phyloP scores from a whole-genome alignment of 306 rosid genomes.

The Cyamopsis tetragonoloba region DNA sequence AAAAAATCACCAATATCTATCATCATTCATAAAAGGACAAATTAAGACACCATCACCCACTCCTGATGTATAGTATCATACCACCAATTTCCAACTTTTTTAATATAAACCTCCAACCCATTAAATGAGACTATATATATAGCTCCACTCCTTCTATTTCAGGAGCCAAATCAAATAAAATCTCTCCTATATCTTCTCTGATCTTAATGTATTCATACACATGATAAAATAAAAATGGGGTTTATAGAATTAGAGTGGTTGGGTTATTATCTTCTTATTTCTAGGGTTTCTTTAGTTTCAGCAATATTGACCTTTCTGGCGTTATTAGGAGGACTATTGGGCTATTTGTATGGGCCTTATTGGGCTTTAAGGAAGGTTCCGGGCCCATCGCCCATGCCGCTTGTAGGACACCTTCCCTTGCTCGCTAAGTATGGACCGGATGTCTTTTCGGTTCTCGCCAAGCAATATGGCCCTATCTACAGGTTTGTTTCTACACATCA shows the following conservation, averaged over 20 bases:
- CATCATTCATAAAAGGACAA: constrained; percentile 50
- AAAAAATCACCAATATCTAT: neutral
- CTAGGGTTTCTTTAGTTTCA: constrained; percentile 22
- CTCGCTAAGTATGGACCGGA: constrained; percentile 89
- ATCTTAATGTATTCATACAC: neutral
- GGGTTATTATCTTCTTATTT: neutral
- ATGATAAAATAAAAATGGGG: neutral
- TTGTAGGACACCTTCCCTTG: constrained; percentile 90
- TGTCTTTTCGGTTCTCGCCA: constrained; percentile 79
- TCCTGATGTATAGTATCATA: neutral
- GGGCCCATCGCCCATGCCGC: constrained; percentile 73
- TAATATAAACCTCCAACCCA: constrained; percentile 3
- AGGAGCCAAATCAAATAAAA: constrained; percentile 11
- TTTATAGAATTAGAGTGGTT: constrained; percentile 27
- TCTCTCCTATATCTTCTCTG: neutral
- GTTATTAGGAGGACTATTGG: constrained; percentile 42
- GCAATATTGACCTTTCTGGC: constrained; percentile 37
- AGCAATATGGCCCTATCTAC: constrained; percentile 87
- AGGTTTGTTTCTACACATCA: constrained; percentile 43
- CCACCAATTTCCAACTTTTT: neutral
- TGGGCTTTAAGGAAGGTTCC: constrained; percentile 85
- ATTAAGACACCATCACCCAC: constrained; percentile 26
- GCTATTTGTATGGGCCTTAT: constrained; percentile 62
- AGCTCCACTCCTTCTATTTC: neutral
- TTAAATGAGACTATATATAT: neutral